Percentiles rank a stretch among this genome's conserved stretches.
These are phyloP conservation scores for Rhizopogon vulgaris DNA, from an alignment of 768 basidiomycete species.

Conservation along the genomic window DNA sequence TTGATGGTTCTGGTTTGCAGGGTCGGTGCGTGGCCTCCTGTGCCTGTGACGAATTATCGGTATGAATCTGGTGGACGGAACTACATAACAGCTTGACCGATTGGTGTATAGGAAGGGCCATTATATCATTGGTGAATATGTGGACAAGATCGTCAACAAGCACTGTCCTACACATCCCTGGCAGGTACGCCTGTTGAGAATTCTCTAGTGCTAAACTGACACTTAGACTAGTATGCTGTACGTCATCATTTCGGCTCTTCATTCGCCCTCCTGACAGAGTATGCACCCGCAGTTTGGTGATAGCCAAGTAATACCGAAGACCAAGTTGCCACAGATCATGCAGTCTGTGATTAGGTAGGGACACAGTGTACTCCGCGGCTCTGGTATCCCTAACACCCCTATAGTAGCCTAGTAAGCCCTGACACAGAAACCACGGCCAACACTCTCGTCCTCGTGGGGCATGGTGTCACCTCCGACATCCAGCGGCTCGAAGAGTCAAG, in stretches of 20 bases:
- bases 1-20: constrained; percentile 28
- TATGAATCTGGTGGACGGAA: constrained; percentile 17
- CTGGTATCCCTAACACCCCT: not conserved
- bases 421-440: constrained; percentile 71
- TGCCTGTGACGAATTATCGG: constrained; percentile 74
- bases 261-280: not conserved
- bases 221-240: constrained; percentile 53
- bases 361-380: constrained; percentile 1
- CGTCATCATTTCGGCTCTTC: constrained; percentile 17
- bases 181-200: constrained; percentile 47
- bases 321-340: constrained; percentile 65
- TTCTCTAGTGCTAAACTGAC: constrained; percentile 11
- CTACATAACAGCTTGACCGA: constrained; percentile 3
- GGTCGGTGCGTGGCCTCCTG: constrained; percentile 69
- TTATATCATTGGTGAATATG: constrained; percentile 66
- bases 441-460: constrained; percentile 64
- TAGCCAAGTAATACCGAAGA: constrained; percentile 60
- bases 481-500: constrained; percentile 70
- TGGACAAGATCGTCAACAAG: constrained; percentile 59
- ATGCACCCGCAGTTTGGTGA: constrained; percentile 59
- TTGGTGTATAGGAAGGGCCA: constrained; percentile 49
- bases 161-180: constrained; percentile 60
- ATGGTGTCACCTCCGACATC: constrained; percentile 50
- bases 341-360: constrained; percentile 66
- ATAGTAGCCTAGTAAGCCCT: constrained; percentile 67